These are phyloP conservation scores for Lagenidium giganteum DNA, from an alignment of 352 stramenopile genomes.

Conservation along the genomic window DNA sequence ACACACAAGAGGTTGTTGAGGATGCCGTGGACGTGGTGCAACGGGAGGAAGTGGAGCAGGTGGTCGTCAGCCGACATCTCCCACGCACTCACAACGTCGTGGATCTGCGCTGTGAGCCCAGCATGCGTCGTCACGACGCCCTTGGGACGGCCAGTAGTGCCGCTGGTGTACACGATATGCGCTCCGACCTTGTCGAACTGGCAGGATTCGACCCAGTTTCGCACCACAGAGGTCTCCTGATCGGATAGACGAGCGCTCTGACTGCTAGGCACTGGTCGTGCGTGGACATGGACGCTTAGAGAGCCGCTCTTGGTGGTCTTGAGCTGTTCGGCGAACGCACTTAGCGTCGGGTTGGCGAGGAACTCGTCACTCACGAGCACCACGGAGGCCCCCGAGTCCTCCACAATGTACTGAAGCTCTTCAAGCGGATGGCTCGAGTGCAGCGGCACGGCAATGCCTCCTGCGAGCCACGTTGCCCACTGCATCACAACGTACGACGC, in stretches of 20 bases:
- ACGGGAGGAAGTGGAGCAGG: constrained; percentile 86
- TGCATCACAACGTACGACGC: constrained; percentile 60
- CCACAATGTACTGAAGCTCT: constrained; percentile 73
- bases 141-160: constrained; percentile 79
- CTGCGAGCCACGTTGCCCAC: constrained; percentile 74
- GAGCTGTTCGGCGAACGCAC: constrained; percentile 2
- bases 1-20: constrained; percentile 88
- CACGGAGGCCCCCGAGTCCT: constrained; percentile 39
- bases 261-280: constrained; percentile 1
- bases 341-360: constrained; percentile 8
- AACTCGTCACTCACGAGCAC: constrained; percentile 46
- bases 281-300: constrained; percentile 17
- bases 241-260: background rate
- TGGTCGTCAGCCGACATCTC: constrained; percentile 69
- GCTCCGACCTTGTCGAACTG: constrained; percentile 21
- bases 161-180: constrained; percentile 82
- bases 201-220: constrained; percentile 24
- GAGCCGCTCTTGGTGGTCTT: constrained; percentile 9
- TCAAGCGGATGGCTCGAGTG: constrained; percentile 45
- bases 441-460: constrained; percentile 59
- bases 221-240: constrained; percentile 13
- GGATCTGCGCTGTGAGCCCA: constrained; percentile 67
- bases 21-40: constrained; percentile 90
- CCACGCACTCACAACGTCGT: constrained; percentile 82
- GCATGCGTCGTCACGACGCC: constrained; percentile 80